phyloP scores from a whole-genome alignment of 345 rosid genomes.

The Dipteronia sinensis region DNA sequence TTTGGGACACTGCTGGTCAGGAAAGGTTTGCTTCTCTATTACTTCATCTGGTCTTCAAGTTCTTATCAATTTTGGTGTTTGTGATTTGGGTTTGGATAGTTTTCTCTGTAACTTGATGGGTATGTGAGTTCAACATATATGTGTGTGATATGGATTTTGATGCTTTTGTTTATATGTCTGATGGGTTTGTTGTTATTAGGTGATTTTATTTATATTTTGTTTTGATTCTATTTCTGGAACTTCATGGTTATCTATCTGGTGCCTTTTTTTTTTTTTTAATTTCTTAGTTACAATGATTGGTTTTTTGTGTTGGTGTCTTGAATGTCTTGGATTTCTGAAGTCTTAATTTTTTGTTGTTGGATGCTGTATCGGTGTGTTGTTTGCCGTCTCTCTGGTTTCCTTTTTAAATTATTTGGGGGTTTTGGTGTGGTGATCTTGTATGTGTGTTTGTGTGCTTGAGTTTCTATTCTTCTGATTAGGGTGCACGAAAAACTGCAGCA shows the following conservation, averaged over 20 bases:
- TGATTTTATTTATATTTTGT: neutral
- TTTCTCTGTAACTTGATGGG: neutral
- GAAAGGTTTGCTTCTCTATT: slow-evolving; percentile 34
- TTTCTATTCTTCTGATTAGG: neutral
- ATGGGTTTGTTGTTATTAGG: neutral
- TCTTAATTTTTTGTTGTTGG: neutral
- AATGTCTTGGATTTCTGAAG: neutral
- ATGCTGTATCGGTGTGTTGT: neutral
- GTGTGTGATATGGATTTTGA: neutral
- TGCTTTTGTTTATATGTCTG: neutral
- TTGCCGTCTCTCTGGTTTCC: neutral
- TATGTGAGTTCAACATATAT: neutral
- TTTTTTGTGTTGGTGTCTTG: neutral
- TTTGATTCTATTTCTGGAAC: neutral
- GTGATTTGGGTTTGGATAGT: slow-evolving; percentile 11
- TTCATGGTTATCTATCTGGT: neutral
- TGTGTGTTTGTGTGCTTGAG: neutral
- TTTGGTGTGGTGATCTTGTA: neutral
- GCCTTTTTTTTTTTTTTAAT: neutral
- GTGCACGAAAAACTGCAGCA: neutral
- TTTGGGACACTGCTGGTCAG: slow-evolving; percentile 66
- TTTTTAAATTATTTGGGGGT: neutral
- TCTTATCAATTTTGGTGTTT: neutral
- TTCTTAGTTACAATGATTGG: neutral
- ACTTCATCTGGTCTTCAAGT: neutral